Conservation (phyloP, 2,329 filamentous ascomycete species). For the Aspergillus thermomutatus region DNA sequence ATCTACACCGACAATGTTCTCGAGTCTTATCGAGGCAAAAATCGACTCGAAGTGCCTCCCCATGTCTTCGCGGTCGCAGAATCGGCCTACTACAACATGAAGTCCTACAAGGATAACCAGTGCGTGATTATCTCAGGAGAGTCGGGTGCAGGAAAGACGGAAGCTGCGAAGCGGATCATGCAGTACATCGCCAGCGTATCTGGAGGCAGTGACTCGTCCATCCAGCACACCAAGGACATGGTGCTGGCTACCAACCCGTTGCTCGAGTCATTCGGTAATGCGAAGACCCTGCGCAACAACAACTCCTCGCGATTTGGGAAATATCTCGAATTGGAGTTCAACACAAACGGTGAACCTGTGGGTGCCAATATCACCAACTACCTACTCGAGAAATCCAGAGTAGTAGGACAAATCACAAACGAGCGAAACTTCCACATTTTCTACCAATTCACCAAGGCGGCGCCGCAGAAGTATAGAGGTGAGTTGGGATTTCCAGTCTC, state of each 20-base stretch:
- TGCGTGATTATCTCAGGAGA: conserved; percentile 99
- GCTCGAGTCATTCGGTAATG: conserved; percentile 96
- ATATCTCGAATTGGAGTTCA: conserved; percentile 97
- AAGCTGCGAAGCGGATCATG: conserved; percentile 98
- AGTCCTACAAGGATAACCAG: conserved; percentile 97
- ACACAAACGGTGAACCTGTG: conserved; percentile 82
- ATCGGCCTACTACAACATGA: conserved; percentile 98
- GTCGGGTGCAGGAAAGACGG: conserved; percentile 96
- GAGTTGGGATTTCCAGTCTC: conserved; percentile 13
- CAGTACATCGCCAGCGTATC: conserved; percentile 99
- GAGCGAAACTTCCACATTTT: conserved; percentile 99
- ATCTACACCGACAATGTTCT: conserved; percentile 96
- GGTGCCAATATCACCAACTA: conserved; percentile 99
- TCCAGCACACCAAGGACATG: conserved; percentile 98
- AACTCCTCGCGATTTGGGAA: conserved; percentile 98
- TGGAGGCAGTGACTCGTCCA: conserved; percentile 76
- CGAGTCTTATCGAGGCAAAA: conserved; percentile 93
- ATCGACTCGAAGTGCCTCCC: conserved; percentile 85
- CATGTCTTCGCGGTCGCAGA: conserved; percentile 98
- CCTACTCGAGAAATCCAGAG: conserved; percentile 88
- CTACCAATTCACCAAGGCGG: conserved; percentile 96
- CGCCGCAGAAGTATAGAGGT: conserved; percentile 76
- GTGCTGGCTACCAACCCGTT: conserved; percentile 96
- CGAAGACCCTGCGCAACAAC: conserved; percentile 96
- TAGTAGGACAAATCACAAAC: conserved; percentile 90